phyloP scores from a whole-genome alignment of 1,139 yeast species.

The Ogataea hybrid region DNA sequence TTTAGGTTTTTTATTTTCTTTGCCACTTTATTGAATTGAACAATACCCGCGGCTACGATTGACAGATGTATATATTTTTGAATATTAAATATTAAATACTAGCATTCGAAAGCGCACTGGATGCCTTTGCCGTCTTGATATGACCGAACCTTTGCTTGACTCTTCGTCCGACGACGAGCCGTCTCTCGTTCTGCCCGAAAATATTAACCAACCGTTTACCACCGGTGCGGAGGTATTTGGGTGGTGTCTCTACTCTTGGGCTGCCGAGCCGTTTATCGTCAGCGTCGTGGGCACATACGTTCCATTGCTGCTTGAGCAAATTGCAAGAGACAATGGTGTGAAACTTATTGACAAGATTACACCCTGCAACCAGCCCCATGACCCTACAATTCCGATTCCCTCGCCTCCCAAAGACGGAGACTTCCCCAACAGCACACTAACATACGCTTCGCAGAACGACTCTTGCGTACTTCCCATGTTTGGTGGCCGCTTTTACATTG shows the following conservation, averaged over 20 bases:
- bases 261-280: constrained; percentile 72
- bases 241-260: constrained; percentile 61
- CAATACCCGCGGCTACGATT: neutral
- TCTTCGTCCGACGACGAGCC: neutral
- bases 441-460: no score
- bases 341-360: constrained; percentile 41
- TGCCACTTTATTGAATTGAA: no score
- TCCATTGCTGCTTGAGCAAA: constrained; percentile 61
- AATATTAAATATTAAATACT: neutral
- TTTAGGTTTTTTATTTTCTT: no score
- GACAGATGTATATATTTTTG: constrained; percentile 3
- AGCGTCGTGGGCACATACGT: constrained; percentile 72
- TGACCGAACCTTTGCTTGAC: constrained; percentile 3
- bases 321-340: constrained; percentile 67
- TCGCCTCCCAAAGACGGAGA: no score
- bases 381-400: constrained; percentile 26
- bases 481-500: no score
- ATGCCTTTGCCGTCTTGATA: neutral
- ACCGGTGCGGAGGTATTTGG: constrained; percentile 41
- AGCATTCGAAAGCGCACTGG: neutral
- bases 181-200: constrained; percentile 1
- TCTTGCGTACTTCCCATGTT: no score
- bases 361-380: constrained; percentile 25
- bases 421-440: no score
- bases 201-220: constrained; percentile 21